Evolutionary conservation across 2,329 filamentous ascomycete species (phyloP).

Genomic region (Aspergillus persii): DNA sequence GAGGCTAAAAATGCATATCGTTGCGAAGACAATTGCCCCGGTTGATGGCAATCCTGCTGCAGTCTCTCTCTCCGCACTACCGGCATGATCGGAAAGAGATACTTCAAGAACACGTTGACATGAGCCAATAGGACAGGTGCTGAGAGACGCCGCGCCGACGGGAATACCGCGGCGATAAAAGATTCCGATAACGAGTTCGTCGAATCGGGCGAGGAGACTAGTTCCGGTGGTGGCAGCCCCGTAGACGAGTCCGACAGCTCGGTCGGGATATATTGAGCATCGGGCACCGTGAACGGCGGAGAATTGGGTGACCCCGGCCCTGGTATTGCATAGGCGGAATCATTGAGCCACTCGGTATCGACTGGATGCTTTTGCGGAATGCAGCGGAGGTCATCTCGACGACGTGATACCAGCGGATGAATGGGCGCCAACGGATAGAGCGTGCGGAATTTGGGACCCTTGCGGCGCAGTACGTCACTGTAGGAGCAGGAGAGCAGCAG

Average conservation of each 20-base stretch:
- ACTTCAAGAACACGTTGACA: slow-evolving; percentile 43
- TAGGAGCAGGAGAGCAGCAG: slow-evolving; percentile 41
- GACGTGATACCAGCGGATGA: slow-evolving; percentile 29
- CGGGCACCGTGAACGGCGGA: slow-evolving; percentile 23
- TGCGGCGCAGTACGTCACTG: slow-evolving; percentile 38
- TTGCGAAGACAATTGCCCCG: slow-evolving; percentile 49
- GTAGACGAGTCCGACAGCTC: slow-evolving; percentile 28
- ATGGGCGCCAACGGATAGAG: slow-evolving; percentile 38
- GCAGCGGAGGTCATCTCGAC: slow-evolving; percentile 15
- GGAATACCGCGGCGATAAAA: slow-evolving; percentile 15
- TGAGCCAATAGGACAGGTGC: slow-evolving; percentile 37
- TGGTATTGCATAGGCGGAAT: slow-evolving; percentile 18
- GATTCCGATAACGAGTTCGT: slow-evolving; percentile 31
- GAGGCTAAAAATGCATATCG: slow-evolving; percentile 43
- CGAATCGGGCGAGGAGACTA: slow-evolving; percentile 36
- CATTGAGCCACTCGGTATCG: slow-evolving; percentile 21
- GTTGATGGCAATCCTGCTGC: slow-evolving; percentile 45
- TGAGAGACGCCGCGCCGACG: slow-evolving; percentile 28
- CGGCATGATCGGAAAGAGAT: slow-evolving; percentile 45
- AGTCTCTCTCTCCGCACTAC: slow-evolving; percentile 38
- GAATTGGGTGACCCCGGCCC: slow-evolving; percentile 24
- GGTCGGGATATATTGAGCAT: slow-evolving; percentile 23
- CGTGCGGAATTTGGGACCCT: slow-evolving; percentile 40
- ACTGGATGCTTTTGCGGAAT: slow-evolving; percentile 13
- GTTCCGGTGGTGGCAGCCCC: slow-evolving; percentile 29